Conservation (phyloP, 805 yeast species). For the Yarrowia sp. region DNA sequence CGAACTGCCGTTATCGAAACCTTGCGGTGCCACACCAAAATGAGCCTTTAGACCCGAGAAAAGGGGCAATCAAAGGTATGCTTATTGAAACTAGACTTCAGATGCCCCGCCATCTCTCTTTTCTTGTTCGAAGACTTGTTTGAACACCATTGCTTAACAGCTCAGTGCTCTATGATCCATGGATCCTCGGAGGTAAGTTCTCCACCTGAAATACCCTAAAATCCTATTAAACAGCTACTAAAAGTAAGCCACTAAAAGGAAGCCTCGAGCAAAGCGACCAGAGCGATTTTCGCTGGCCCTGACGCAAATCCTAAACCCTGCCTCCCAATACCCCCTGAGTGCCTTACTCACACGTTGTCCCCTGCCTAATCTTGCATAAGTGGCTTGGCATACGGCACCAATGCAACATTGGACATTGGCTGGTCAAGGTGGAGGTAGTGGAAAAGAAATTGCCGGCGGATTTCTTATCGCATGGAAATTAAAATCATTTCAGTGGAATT, state of each 20-base stretch:
- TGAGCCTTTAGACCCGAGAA: too few species aligned
- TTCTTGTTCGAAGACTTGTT: too few species aligned
- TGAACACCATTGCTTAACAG: too few species aligned
- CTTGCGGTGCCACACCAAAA: neutral
- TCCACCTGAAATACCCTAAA: neutral
- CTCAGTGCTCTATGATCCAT: too few species aligned
- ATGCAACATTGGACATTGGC: neutral
- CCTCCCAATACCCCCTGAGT: neutral
- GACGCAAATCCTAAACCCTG: too few species aligned
- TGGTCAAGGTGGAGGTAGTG: neutral
- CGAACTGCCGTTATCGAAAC: neutral
- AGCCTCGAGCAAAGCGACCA: too few species aligned
- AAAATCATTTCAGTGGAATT: too few species aligned
- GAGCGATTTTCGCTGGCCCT: too few species aligned
- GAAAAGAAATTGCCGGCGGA: neutral
- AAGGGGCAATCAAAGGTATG: too few species aligned
- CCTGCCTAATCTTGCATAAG: constrained; percentile 8
- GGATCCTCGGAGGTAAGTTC: neutral
- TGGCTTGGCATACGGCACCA: constrained; percentile 20
- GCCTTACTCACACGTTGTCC: neutral
- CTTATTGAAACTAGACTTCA: too few species aligned
- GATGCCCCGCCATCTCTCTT: too few species aligned
- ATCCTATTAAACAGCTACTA: neutral
- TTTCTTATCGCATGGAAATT: neutral
- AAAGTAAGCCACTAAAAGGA: neutral